These are phyloP conservation scores for Calonectria henricotiae DNA, from an alignment of 2,329 filamentous ascomycete genomes.

Conservation along the genomic window DNA sequence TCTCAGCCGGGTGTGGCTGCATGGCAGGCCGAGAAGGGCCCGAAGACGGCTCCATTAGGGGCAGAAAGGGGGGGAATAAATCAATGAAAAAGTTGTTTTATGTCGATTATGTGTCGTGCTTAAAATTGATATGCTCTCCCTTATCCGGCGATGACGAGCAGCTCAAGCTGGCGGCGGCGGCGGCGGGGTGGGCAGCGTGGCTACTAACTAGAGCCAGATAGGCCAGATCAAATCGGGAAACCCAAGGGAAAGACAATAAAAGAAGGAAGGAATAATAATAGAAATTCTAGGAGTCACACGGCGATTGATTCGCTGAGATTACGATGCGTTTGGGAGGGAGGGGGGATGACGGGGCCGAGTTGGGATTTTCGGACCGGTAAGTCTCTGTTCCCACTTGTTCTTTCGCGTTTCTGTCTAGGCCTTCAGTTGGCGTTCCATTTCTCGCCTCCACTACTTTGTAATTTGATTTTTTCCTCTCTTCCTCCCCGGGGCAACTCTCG, in stretches of 20 bases:
- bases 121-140: slow-evolving; percentile 21
- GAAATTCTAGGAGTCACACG: slow-evolving; percentile 31
- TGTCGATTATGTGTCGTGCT: slow-evolving; percentile 31
- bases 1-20: slow-evolving; percentile 46
- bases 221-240: slow-evolving; percentile 12
- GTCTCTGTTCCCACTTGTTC: slow-evolving; percentile 24
- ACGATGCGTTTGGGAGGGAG: slow-evolving; percentile 2
- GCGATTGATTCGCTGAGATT: slow-evolving; percentile 19
- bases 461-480: not conserved
- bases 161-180: not conserved
- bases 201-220: not conserved
- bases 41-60: slow-evolving; percentile 54
- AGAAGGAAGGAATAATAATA: slow-evolving; percentile 18
- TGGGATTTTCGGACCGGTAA: slow-evolving; percentile 30
- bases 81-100: not conserved
- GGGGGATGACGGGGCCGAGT: slow-evolving; percentile 30
- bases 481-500: slow-evolving; percentile 15
- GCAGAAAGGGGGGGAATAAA: slow-evolving; percentile 22
- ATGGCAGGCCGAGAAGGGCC: slow-evolving; percentile 56
- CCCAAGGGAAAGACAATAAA: slow-evolving; percentile 1
- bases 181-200: not conserved
- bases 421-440: slow-evolving; percentile 4
- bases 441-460: slow-evolving; percentile 12
- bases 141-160: slow-evolving; percentile 23
- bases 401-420: slow-evolving; percentile 1